Percentiles rank a stretch among this genome's conserved stretches.
These are phyloP conservation scores for Ogataea wickerhamii DNA, from an alignment of 805 yeast genomes.

Conservation along the genomic window DNA sequence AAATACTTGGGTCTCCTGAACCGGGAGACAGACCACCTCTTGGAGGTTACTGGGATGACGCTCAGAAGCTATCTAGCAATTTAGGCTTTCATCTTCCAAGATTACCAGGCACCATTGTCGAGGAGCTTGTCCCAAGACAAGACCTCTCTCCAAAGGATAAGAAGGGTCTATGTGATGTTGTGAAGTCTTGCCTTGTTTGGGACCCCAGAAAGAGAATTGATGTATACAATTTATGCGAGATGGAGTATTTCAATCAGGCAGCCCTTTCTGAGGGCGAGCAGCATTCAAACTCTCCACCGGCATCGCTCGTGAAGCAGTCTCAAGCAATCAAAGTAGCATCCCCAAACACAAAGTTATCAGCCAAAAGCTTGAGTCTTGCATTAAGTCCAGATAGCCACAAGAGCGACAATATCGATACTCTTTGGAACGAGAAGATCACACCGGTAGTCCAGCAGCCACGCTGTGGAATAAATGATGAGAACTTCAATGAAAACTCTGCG, in stretches of 20 bases:
- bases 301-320: constrained; percentile 4
- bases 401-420: constrained; percentile 3
- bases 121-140: constrained; percentile 42
- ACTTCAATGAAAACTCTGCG: constrained; percentile 9
- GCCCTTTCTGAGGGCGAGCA: constrained; percentile 18
- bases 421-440: constrained; percentile 2
- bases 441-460: constrained; percentile 1
- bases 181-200: constrained; percentile 63
- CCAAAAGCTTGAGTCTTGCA: constrained; percentile 2
- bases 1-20: constrained; percentile 71
- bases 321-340: constrained; percentile 2
- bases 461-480: constrained; percentile 17
- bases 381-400: constrained; percentile 2
- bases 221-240: constrained; percentile 43
- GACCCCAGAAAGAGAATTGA: constrained; percentile 65
- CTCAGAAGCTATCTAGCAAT: constrained; percentile 45
- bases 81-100: constrained; percentile 58
- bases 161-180: constrained; percentile 40
- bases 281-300: constrained; percentile 4
- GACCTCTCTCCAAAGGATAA: constrained; percentile 36
- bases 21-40: constrained; percentile 36
- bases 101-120: constrained; percentile 47
- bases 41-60: constrained; percentile 77
- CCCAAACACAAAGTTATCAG: constrained; percentile 1
- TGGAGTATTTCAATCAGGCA: constrained; percentile 55